Base-by-base conservation (phyloP, 2,329 filamentous ascomycete genomes). In the Trichophyton mentagrophytes region DNA sequence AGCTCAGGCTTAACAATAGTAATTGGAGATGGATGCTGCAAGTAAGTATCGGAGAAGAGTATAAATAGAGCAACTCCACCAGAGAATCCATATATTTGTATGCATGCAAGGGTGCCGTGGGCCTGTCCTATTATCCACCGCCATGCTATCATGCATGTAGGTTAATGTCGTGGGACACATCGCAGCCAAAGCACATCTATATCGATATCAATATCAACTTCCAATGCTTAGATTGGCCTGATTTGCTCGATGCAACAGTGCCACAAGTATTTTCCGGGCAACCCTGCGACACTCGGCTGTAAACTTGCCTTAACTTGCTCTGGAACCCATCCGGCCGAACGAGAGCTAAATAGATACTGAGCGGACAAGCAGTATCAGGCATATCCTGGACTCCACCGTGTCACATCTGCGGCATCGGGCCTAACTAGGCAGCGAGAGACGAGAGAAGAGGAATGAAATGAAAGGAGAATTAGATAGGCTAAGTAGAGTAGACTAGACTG, bases 1-100 rank as follows among this genome's bases (percentile, higher is more conserved):
- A 82, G 49, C 49, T 15, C 27, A 7, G 27, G 27, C 27, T 7
- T 6, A 27, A 6, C 25, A 6, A 27, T 27, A 6, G 0, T 27
- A 27, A 17, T 17, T 17, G 17, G 22, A 22, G 6, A 30, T 30
- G 27, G 27, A 38, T 13, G 3, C 33, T 38, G 33, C 33, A 38
- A 13, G 9, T 13, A 2, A 38, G 33, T 38, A 38, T 38, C 9
- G 11, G 33, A 38, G 33, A 13, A 38, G 1, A 13, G 33, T 38
- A 38, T 38, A 38, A 38, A 38, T 38, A 38, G 33, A 38, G 33
- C 33, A 3, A 38, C 33, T 38, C 33, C 33, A 38, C 33, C 3
- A 9, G 3, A 13, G 33, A 38, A 44, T 44, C 40, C 40, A 17
- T 44, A 15, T 17, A n/a, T n/a, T n/a, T 44, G 40, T 30, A 27